phyloP scores from a whole-genome alignment of 106 monocot species.

The Agapanthus africanus region DNA sequence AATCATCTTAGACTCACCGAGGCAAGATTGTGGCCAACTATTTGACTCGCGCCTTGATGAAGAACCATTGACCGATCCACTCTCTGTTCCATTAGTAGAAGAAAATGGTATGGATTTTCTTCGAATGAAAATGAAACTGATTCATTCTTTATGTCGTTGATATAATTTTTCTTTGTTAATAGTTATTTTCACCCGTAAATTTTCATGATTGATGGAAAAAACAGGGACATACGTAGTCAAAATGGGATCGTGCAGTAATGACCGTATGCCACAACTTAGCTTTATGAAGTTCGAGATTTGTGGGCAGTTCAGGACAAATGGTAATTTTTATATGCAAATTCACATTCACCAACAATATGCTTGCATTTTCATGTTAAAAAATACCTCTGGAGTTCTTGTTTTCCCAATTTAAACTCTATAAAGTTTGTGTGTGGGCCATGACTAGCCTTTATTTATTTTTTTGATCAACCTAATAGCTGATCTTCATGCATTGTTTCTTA shows the following conservation, averaged over 20 bases:
- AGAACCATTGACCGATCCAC: neutral
- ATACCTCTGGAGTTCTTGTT: no score
- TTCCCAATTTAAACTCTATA: no score
- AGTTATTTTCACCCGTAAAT: neutral
- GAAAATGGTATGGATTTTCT: constrained; percentile 1
- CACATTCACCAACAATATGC: neutral
- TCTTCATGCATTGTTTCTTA: no score
- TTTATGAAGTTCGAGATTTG: neutral
- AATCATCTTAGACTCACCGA: no score
- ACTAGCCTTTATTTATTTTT: no score
- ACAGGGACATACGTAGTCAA: neutral
- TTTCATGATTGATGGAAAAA: neutral
- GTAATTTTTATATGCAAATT: neutral
- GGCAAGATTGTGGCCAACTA: neutral
- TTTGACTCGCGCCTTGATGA: neutral
- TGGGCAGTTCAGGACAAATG: neutral
- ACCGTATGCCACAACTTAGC: neutral
- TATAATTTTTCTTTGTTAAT: no score
- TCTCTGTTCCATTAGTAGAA: neutral
- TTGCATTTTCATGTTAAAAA: neutral
- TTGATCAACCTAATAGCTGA: no score
- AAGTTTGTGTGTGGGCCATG: no score
- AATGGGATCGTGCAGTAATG: neutral
- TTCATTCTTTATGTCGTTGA: neutral
- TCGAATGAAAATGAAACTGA: neutral